These are phyloP conservation scores for Aphanomyces cochlioides DNA, from an alignment of 352 stramenopile genomes.

Conservation along the genomic window DNA sequence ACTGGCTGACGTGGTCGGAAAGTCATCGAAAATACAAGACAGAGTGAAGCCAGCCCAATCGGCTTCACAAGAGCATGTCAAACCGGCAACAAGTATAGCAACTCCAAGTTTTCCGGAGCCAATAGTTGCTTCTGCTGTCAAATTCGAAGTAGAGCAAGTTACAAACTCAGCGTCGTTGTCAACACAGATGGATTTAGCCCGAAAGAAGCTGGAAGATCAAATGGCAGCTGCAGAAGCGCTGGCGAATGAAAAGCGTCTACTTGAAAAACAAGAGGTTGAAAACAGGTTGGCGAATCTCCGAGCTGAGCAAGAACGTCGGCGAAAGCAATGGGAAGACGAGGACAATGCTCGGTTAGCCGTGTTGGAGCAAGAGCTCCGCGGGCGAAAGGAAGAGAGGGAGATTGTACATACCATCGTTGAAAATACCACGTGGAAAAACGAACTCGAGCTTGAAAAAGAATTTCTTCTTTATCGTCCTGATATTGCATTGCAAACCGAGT, in stretches of 20 bases:
- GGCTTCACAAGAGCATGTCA: not conserved
- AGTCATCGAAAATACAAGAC: too few species aligned
- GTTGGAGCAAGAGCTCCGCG: conserved; percentile 46
- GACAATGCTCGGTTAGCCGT: conserved; percentile 46
- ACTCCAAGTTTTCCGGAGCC: not conserved
- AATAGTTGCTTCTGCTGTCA: not conserved
- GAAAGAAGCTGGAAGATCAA: conserved; percentile 1
- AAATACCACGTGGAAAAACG: not conserved
- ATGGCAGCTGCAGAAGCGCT: conserved; percentile 6
- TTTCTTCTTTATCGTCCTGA: not conserved
- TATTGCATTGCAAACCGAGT: not conserved
- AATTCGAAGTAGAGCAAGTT: not conserved
- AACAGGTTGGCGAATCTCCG: conserved; percentile 52
- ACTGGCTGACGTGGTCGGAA: too few species aligned
- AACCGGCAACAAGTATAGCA: not conserved
- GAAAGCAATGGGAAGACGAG: conserved; percentile 64
- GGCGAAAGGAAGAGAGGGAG: not conserved
- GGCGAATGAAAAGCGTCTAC: conserved; percentile 23
- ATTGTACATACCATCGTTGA: not conserved
- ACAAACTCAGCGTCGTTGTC: conserved; percentile 27
- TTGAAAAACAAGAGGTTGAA: conserved; percentile 41
- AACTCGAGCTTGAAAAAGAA: not conserved
- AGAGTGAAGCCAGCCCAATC: not conserved
- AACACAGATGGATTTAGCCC: conserved; percentile 41
- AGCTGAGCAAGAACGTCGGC: conserved; percentile 60